A percentile compares a stretch with the other conserved stretches of the same genome.
Evolutionary conservation across 2,329 filamentous ascomycete species (phyloP).

Genomic region (Colletotrichum sp.): DNA sequence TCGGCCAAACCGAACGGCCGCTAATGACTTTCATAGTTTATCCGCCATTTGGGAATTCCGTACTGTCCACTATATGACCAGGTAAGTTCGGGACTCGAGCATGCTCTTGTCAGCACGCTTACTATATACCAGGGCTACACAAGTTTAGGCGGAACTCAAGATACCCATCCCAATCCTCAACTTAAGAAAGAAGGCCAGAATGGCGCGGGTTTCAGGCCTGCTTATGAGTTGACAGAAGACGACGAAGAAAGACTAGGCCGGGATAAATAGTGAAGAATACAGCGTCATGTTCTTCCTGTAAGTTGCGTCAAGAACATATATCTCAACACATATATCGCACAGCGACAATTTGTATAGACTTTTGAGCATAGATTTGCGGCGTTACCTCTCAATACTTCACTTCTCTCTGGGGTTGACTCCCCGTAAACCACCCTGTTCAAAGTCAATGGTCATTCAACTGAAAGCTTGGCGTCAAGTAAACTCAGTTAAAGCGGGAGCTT

Average conservation of each 20-base stretch:
- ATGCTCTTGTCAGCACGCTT: background rate
- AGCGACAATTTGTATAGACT: slow-evolving; percentile 1
- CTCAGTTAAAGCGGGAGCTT: background rate
- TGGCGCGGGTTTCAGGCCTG: slow-evolving; percentile 64
- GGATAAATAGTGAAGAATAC: slow-evolving; percentile 48
- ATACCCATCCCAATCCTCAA: slow-evolving; percentile 89
- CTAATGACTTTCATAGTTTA: slow-evolving; percentile 60
- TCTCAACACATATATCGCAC: background rate
- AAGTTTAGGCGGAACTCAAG: slow-evolving; percentile 85
- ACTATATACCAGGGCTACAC: slow-evolving; percentile 71
- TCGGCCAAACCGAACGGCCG: background rate
- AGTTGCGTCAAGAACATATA: background rate
- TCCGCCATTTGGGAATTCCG: slow-evolving; percentile 76
- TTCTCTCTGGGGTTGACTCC: background rate
- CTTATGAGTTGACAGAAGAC: slow-evolving; percentile 77
- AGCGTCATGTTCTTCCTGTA: background rate
- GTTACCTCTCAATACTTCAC: background rate
- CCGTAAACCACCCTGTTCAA: background rate
- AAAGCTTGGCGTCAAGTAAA: background rate
- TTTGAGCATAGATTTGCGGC: slow-evolving; percentile 1
- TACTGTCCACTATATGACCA: slow-evolving; percentile 88
- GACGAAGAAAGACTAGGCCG: slow-evolving; percentile 80
- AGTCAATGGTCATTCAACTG: background rate
- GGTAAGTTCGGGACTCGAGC: background rate
- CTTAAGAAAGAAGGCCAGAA: slow-evolving; percentile 49